Evolutionary conservation across 768 basidiomycete genomes (phyloP), one percentile per base, ranked within the genome.

Genomic region (Mycena pura): DNA sequence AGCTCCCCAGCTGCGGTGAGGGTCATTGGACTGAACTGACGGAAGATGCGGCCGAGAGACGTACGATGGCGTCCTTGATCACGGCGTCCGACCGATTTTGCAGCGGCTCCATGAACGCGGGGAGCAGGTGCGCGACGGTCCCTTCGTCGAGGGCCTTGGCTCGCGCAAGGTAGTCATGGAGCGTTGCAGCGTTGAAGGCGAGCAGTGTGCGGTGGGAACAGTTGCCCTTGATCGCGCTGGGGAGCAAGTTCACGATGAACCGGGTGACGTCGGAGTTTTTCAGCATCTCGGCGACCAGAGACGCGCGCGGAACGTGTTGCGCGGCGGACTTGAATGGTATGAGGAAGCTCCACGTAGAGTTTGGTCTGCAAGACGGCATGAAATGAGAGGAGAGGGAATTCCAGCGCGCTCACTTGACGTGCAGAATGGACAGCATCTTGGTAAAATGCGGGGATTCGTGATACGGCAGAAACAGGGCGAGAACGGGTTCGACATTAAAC

Each of bases 401-500:
- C n/a, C n/a, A n/a, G 41, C 40, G 28, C 15, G 27, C 34, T 47
- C 65, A 92, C 91, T 83, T 80, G 57, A 94, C 83, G 67, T 89
- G 85, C 52, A 98, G 77, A 67, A 99, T 94, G 2, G 91, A 86
- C 24, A 97, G 80, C 83, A 98, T 93, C 68, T 97, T 96, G 9
- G 90, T 84, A 74, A 99, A 99, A 72, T 98, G 95, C 0, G 92
- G 88, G 5, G 96, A 92, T 66, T 96, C 93, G 69, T 99, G 95
- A 71, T 96, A 98, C 0, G 97, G 97, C 28, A 98, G 77, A 75
- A 99, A 99, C 22, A 95, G 79, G 8, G 88, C 76, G 6, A 99
- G 81, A 25, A 95, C 71, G 22, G 84, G 82, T 53, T 90, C 84
- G 53, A 96, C 82, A 69, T 99, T 97, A 78, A 98, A 95, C 72